Base-by-base conservation (phyloP, 176 grass and related monocot genomes). In the Areca catechu region DNA sequence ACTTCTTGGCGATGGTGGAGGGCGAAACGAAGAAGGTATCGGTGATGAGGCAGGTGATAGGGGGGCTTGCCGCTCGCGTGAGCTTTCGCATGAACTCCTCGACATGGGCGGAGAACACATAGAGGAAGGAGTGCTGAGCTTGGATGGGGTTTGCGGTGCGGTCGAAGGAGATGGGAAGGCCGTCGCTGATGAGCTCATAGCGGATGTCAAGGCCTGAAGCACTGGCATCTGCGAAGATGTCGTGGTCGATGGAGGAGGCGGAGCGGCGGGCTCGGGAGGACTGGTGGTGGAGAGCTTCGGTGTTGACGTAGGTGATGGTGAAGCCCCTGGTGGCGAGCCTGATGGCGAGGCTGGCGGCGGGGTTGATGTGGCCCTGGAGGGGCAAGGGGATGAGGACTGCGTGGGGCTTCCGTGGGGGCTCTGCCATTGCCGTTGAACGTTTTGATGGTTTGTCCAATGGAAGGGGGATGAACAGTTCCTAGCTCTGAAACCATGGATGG, bases 231-330 rank as follows among this genome's bases (percentile, higher is more conserved):
- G 23, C 16, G 56, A 87, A 83, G 24, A 77, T 61, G 53, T 81
- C 74, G 5, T n/a, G 5, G 27, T 28, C 5, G 5, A 28, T 28
- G 1, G 27, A 0, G 34, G 34, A 37, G 1, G 27, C 0, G 34
- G 34, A 37, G 7, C 12, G 65, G 23, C 12, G 34, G 22, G 70
- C 56, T 56, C 25, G 29, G 15, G 48, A 22, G 17, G 58, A 75
- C 74, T 82, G 75, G 50, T 68, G 51, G 74, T 85, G 78, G 58
- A 77, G 0, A 16, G 69, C 65, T 67, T 80, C 78, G 1, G 78
- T 85, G 85, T 82, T 81, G 19, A 89, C 67, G 75, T 85, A 95
- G 57, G 85, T 89, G 53, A 95, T 20, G 6, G 72, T 10, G 75
- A 85, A 82, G 0, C 89, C 81, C 0, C 43, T 51, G 7, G 43